Evolutionary conservation across 805 yeast species (phyloP).

Genomic region (Clavispora phyllophila): DNA sequence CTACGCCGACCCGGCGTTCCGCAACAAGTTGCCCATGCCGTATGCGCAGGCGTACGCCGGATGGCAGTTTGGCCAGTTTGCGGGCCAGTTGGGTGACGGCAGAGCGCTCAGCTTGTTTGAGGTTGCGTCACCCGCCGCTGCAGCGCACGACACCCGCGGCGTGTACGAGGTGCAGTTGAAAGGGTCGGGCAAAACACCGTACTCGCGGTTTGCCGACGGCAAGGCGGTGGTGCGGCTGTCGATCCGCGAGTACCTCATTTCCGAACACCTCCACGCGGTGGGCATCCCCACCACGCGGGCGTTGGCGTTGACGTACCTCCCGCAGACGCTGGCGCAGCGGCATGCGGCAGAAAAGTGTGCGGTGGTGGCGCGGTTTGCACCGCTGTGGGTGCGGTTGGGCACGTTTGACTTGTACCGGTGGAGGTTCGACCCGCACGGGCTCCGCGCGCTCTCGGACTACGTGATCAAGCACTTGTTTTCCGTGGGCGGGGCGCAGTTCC

Average conservation of each 20-base stretch:
- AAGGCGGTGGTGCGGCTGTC: slow-evolving; percentile 88
- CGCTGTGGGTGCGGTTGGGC: slow-evolving; percentile 83
- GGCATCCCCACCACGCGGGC: slow-evolving; percentile 89
- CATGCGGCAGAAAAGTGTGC: slow-evolving; percentile 76
- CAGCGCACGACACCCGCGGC: slow-evolving; percentile 23
- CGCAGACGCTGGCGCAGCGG: slow-evolving; percentile 73
- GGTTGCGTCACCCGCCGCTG: slow-evolving; percentile 34
- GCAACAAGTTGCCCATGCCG: slow-evolving; percentile 49
- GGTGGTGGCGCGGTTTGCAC: slow-evolving; percentile 76
- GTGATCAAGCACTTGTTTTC: slow-evolving; percentile 62
- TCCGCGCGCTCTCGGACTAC: slow-evolving; percentile 63
- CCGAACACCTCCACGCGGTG: slow-evolving; percentile 74
- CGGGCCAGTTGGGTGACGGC: slow-evolving; percentile 97
- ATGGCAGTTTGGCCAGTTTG: slow-evolving; percentile 92
- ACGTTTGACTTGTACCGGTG: slow-evolving; percentile 78
- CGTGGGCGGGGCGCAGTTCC: slow-evolving; percentile 2
- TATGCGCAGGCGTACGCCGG: slow-evolving; percentile 94
- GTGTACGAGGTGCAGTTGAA: slow-evolving; percentile 73
- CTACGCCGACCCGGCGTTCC: slow-evolving; percentile 21
- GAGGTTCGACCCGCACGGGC: slow-evolving; percentile 62
- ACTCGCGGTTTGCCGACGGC: slow-evolving; percentile 93
- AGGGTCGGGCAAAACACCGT: slow-evolving; percentile 92
- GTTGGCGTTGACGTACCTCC: slow-evolving; percentile 63
- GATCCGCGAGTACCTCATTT: slow-evolving; percentile 78
- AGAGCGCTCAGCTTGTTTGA: slow-evolving; percentile 82